Percentiles rank a stretch among this genome's conserved stretches.
Conservation (phyloP, 2,329 filamentous ascomycete species). For the Aspergillus chevalieri region DNA sequence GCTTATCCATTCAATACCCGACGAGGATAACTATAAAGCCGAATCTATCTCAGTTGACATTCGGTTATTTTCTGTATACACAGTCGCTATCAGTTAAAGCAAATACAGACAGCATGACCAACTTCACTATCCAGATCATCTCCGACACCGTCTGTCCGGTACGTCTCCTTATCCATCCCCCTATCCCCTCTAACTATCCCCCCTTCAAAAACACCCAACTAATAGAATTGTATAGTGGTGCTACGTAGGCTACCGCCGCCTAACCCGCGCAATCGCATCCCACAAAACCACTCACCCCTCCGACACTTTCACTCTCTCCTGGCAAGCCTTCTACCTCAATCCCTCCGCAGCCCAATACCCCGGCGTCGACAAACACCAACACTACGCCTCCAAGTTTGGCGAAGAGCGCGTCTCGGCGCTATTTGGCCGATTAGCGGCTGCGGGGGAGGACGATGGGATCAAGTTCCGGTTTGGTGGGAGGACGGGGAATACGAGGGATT, state of each 20-base stretch:
- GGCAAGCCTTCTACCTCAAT: slow-evolving; percentile 77
- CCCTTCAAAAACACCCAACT: slow-evolving; percentile 1
- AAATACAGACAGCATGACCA: slow-evolving; percentile 51
- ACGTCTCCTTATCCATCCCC: slow-evolving; percentile 1
- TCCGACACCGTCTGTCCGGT: slow-evolving; percentile 75
- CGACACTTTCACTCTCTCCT: slow-evolving; percentile 67
- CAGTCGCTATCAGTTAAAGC: neutral
- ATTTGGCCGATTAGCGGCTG: slow-evolving; percentile 48
- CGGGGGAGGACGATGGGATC: slow-evolving; percentile 64
- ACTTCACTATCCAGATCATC: slow-evolving; percentile 69
- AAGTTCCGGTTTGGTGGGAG: slow-evolving; percentile 65
- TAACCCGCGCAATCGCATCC: slow-evolving; percentile 63
- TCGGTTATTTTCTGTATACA: too few relatives aligned
- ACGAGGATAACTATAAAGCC: too few relatives aligned
- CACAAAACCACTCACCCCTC: slow-evolving; percentile 59
- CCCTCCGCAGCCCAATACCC: slow-evolving; percentile 51
- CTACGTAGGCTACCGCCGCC: slow-evolving; percentile 72
- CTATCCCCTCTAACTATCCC: slow-evolving; percentile 1
- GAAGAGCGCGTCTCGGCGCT: slow-evolving; percentile 55
- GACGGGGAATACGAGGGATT: slow-evolving; percentile 71
- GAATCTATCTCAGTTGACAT: too few relatives aligned
- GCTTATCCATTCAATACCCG: too few relatives aligned
- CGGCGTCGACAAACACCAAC: slow-evolving; percentile 49
- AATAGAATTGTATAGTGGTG: slow-evolving; percentile 45
- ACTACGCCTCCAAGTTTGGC: slow-evolving; percentile 60